A percentile compares a stretch with the other conserved stretches of the same genome.
Evolutionary conservation across 305 asterid genomes (phyloP).

Genomic region (Ruellia speciosa): DNA sequence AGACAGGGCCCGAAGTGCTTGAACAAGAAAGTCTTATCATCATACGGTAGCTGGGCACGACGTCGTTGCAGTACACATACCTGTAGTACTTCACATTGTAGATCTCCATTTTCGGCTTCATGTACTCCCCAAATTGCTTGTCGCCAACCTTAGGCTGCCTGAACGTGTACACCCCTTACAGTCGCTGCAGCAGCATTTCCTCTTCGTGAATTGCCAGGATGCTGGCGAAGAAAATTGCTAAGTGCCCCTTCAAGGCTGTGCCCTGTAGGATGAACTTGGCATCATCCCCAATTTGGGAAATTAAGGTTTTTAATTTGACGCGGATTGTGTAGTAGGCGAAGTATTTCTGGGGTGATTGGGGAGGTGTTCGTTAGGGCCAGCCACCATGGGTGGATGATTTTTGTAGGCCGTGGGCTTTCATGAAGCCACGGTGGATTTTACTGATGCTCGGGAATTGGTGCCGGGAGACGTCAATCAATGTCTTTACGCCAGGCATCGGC

Average conservation of each 20-base stretch:
- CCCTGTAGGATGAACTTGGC: slow-evolving; percentile 55
- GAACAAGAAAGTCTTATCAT: slow-evolving; percentile 41
- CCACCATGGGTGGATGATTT: slow-evolving; percentile 22
- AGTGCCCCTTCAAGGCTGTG: slow-evolving; percentile 84
- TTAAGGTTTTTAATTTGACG: slow-evolving; percentile 30
- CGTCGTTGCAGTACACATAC: slow-evolving; percentile 48
- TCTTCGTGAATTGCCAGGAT: slow-evolving; percentile 50
- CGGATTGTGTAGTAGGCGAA: slow-evolving; percentile 57
- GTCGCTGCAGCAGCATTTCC: slow-evolving; percentile 32
- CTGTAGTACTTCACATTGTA: slow-evolving; percentile 41
- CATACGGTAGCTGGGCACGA: slow-evolving; percentile 64
- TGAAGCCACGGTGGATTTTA: slow-evolving; percentile 51
- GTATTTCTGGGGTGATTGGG: slow-evolving; percentile 2
- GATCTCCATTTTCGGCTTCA: slow-evolving; percentile 34
- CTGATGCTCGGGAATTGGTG: slow-evolving; percentile 44
- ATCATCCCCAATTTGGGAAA: slow-evolving; percentile 25
- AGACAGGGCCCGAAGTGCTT: slow-evolving; percentile 68
- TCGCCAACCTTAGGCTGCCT: slow-evolving; percentile 92
- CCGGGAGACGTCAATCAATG: slow-evolving; percentile 66
- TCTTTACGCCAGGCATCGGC: slow-evolving; percentile 54
- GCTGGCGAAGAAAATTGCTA: slow-evolving; percentile 44
- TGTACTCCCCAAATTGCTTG: slow-evolving; percentile 49
- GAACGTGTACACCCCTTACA: slow-evolving; percentile 73
- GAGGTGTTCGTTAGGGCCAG: slow-evolving; percentile 47
- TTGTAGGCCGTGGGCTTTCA: slow-evolving; percentile 66